These are phyloP conservation scores for Geotrichum klebahnii DNA, from an alignment of 1,139 yeast species.

Conservation along the genomic window DNA sequence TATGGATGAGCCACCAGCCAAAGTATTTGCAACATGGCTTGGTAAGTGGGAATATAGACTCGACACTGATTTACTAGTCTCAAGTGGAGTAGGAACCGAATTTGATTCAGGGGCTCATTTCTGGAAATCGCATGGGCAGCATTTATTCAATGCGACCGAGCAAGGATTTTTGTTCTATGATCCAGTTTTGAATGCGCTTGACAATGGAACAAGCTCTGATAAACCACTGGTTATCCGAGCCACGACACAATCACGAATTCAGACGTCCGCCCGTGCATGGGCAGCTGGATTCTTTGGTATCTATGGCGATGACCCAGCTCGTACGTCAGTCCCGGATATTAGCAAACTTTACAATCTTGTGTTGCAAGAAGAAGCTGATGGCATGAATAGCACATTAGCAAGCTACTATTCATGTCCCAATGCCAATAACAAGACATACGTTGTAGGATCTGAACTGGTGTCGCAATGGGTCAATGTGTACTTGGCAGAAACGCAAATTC, in stretches of 20 bases:
- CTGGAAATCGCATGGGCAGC: conserved; percentile 44
- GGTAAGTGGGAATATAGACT: conserved; percentile 38
- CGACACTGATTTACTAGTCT: conserved; percentile 39
- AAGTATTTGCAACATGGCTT: conserved; percentile 33
- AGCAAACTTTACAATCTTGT: conserved; percentile 35
- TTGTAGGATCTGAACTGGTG: conserved; percentile 28
- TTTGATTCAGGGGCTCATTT: conserved; percentile 40
- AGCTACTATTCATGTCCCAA: conserved; percentile 43
- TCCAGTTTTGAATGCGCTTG: conserved; percentile 32
- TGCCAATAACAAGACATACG: conserved; percentile 30
- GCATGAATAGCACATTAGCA: conserved; percentile 45
- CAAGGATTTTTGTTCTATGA: conserved; percentile 29
- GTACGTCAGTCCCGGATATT: conserved; percentile 15
- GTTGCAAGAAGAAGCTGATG: conserved; percentile 37
- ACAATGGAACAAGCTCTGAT: conserved; percentile 37
- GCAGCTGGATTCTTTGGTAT: conserved; percentile 46
- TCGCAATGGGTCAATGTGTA: conserved; percentile 41
- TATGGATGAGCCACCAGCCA: conserved; percentile 7
- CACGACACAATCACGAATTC: conserved; percentile 42
- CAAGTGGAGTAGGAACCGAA: conserved; percentile 42
- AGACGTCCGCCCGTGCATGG: conserved; percentile 44
- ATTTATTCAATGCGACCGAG: conserved; percentile 36
- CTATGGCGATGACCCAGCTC: conserved; percentile 35
- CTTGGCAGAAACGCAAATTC: conserved; percentile 42
- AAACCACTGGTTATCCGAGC: conserved; percentile 39